Conservation (phyloP, 345 rosid genomes). For the Linum trigynum region DNA sequence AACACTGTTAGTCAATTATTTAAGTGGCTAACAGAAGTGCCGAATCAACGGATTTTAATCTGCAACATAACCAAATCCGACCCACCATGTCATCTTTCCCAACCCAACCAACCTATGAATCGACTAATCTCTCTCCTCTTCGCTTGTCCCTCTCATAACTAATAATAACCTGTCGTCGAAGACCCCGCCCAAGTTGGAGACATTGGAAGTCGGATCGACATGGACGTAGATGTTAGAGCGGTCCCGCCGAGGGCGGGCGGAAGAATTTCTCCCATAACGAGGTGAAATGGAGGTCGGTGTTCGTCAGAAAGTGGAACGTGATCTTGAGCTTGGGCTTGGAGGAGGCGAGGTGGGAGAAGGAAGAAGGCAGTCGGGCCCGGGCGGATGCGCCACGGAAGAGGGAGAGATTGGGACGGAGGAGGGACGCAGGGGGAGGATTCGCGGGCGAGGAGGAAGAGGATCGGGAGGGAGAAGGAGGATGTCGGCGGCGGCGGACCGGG, state of each 20-base stretch:
- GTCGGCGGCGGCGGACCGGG: too few species aligned
- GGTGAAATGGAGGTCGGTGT: slow-evolving; percentile 72
- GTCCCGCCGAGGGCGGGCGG: slow-evolving; percentile 12
- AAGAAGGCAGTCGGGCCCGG: slow-evolving; percentile 30
- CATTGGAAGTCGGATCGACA: slow-evolving; percentile 64
- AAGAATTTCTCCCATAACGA: slow-evolving; percentile 64
- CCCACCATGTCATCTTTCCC: too few species aligned
- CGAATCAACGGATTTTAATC: too few species aligned
- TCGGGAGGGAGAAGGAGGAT: slow-evolving; percentile 39
- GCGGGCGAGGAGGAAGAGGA: slow-evolving; percentile 22
- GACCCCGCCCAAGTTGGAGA: slow-evolving; percentile 39
- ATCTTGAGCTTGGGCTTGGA: slow-evolving; percentile 47
- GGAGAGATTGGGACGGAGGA: slow-evolving; percentile 32
- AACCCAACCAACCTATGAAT: too few species aligned
- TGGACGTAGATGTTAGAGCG: slow-evolving; percentile 69
- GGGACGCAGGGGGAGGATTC: slow-evolving; percentile 23
- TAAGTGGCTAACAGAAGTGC: too few species aligned
- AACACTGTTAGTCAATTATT: too few species aligned
- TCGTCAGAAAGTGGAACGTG: slow-evolving; percentile 87
- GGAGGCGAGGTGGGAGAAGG: slow-evolving; percentile 46
- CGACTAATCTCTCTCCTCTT: too few species aligned
- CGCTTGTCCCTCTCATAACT: too few species aligned
- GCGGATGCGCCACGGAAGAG: slow-evolving; percentile 40
- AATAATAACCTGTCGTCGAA: slow-evolving; percentile 27
- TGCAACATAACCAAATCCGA: too few species aligned